phyloP scores from a whole-genome alignment of 1,284 basidiomycete genomes.

The Microbotryomycetes sp. region DNA sequence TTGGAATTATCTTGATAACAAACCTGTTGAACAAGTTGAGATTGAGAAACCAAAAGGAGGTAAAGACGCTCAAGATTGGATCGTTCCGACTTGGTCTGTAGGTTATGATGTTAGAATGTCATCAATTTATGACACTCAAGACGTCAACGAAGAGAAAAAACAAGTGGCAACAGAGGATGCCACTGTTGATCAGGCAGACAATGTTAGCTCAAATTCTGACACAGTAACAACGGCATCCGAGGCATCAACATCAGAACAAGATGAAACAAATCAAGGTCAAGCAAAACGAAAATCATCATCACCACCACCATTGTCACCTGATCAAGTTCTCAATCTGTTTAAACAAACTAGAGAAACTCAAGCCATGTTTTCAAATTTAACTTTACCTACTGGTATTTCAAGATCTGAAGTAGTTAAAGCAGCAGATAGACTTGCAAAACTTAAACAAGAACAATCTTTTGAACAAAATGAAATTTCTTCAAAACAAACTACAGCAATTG shows the following conservation, averaged over 20 bases:
- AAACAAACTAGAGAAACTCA: conserved; percentile 10
- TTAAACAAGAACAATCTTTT: conserved; percentile 3
- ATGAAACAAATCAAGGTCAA: not conserved
- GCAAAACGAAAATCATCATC: not conserved
- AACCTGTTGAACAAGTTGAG: not conserved
- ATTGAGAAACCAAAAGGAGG: not conserved
- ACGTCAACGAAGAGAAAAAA: not conserved
- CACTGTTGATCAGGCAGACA: not conserved
- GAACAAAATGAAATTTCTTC: too few species aligned
- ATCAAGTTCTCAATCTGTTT: conserved; percentile 9
- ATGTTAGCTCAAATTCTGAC: not conserved
- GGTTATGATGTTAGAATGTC: not conserved
- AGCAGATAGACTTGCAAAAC: not conserved
- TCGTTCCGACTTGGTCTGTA: not conserved
- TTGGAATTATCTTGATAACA: conserved; percentile 25
- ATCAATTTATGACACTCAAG: not conserved
- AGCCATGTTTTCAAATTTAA: conserved; percentile 22
- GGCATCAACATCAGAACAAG: not conserved
- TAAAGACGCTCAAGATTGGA: not conserved
- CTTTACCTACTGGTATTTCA: conserved; percentile 22
- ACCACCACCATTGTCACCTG: not conserved
- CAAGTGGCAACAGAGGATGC: not conserved
- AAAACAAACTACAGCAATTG: conserved; percentile 8
- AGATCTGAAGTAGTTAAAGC: conserved; percentile 9
- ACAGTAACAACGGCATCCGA: too few species aligned